Percentiles rank a stretch among this genome's conserved stretches.
These are phyloP conservation scores for Diaporthe citri DNA, from an alignment of 2,329 filamentous ascomycete species.

Conservation along the genomic window DNA sequence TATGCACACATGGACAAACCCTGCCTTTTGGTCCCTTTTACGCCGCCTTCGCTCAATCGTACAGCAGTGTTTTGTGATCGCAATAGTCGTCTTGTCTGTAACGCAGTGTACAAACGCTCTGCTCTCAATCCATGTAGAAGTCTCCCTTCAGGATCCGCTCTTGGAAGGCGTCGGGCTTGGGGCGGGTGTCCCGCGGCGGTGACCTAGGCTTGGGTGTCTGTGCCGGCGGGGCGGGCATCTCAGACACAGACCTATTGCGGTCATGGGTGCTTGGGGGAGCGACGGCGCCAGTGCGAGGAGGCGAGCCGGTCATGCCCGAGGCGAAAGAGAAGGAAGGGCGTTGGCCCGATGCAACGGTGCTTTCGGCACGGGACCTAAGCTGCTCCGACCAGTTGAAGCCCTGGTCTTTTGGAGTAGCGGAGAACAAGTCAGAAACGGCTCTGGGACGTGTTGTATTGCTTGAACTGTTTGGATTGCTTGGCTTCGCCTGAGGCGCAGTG, in stretches of 20 bases:
- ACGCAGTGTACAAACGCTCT: background rate
- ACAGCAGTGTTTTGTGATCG: slow-evolving; percentile 1
- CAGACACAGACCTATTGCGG: slow-evolving; percentile 77
- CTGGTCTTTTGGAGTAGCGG: slow-evolving; percentile 79
- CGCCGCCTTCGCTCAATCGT: background rate
- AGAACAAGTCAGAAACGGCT: slow-evolving; percentile 75
- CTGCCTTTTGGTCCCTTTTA: slow-evolving; percentile 8
- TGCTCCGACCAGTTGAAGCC: slow-evolving; percentile 98
- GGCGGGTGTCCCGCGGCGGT: slow-evolving; percentile 55
- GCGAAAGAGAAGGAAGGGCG: slow-evolving; percentile 72
- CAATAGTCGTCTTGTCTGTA: slow-evolving; percentile 9
- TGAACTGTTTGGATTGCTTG: slow-evolving; percentile 73
- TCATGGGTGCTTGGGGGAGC: slow-evolving; percentile 62
- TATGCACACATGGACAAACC: background rate
- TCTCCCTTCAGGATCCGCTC: slow-evolving; percentile 98
- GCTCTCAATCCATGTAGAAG: slow-evolving; percentile 92
- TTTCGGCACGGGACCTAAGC: slow-evolving; percentile 91
- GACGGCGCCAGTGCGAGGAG: slow-evolving; percentile 52
- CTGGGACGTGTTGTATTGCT: slow-evolving; percentile 68
- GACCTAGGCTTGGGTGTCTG: slow-evolving; percentile 63
- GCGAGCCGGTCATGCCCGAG: slow-evolving; percentile 56
- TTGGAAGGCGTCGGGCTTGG: slow-evolving; percentile 93
- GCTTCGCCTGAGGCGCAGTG: slow-evolving; percentile 44
- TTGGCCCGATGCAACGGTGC: slow-evolving; percentile 70
- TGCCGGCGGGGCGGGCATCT: slow-evolving; percentile 69